Evolutionary conservation across 768 basidiomycete genomes (phyloP), one percentile per base, ranked within the genome.

Genomic region (Mycena floridula): DNA sequence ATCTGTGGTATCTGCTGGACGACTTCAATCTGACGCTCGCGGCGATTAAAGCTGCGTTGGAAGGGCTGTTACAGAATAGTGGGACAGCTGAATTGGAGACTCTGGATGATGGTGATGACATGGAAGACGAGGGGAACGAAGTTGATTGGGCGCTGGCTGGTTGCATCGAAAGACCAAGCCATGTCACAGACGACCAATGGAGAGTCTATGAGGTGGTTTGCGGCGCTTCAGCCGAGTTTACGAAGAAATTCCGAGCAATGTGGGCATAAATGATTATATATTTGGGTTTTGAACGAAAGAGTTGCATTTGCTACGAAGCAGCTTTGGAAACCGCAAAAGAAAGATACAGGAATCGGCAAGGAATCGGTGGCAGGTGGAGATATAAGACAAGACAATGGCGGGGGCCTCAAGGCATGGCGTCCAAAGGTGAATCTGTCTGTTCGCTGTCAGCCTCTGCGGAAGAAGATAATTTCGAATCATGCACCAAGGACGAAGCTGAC

Each of bases 1-100:
- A 84, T 21, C 48, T 83, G n/a, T 84, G 82, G 81, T 83, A 74
- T 57, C 49, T 73, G 5, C 64, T 85, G 23, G 62, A 85, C 50
- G 79, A 81, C 36, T 85, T 85, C 55, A 50, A 51, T 12, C 54
- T 83, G 51, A 68, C 72, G 6, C 51, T 85, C 49, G 61, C 60
- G 55, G 66, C 73, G 0, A 64, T 85, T 46, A 65, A 73, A 38
- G 63, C 71, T 0, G 68, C 66, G 16, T 58, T 87, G 32, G 69
- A 76, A 51, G 68, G 75, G 44, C 50, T 81, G 27, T 54, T 75
- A 40, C 37, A 11, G 20, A 11, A 22, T 20, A 42, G 25, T 15
- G n/a, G 12, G 24, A 42, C 12, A 16, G 23, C 24, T 16, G 42
- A 27, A n/a, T 22, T 28, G 16, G 28, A 26, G 16, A 15, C 16